These are phyloP conservation scores for Verticillium isaacii DNA, from an alignment of 2,329 filamentous ascomycete genomes.

Conservation along the genomic window DNA sequence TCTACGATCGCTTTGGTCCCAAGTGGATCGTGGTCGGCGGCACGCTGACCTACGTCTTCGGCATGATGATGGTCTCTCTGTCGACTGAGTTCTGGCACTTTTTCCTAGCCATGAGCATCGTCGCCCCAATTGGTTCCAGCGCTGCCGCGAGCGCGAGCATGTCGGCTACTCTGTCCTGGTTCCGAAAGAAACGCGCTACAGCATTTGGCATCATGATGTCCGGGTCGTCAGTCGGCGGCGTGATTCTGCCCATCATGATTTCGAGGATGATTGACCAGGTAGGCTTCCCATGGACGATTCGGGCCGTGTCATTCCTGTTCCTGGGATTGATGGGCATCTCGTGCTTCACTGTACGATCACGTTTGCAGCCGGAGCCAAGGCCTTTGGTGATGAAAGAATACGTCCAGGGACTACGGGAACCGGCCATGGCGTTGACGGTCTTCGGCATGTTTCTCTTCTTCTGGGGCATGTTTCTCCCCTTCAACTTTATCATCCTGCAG, in stretches of 20 bases:
- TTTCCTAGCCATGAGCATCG: constrained; percentile 36
- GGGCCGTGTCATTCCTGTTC: constrained; percentile 41
- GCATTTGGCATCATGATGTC: constrained; percentile 50
- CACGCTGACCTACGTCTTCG: constrained; percentile 53
- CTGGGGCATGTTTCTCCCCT: constrained; percentile 49
- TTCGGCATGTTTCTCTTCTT: constrained; percentile 50
- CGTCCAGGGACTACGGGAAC: constrained; percentile 38
- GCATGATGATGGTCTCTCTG: constrained; percentile 61
- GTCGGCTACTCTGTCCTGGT: constrained; percentile 45
- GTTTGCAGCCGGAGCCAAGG: constrained; percentile 38
- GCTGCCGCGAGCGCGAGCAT: constrained; percentile 37
- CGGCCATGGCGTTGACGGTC: constrained; percentile 36
- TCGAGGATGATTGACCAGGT: constrained; percentile 44
- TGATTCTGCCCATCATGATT: constrained; percentile 57
- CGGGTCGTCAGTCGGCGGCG: constrained; percentile 50
- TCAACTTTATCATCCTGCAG: constrained; percentile 48
- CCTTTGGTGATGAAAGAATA: constrained; percentile 44
- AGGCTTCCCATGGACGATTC: constrained; percentile 45
- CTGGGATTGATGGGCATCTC: constrained; percentile 29
- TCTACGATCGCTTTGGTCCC: constrained; percentile 63
- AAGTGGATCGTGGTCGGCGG: constrained; percentile 50
- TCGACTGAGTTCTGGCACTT: constrained; percentile 38
- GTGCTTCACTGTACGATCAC: constrained; percentile 30
- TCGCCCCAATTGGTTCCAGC: constrained; percentile 34
- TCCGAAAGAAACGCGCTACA: constrained; percentile 43